Evolutionary conservation across 495 filamentous ascomycete species (phyloP), one percentile per base, ranked within the genome.

Genomic region (Lichina pygmaea): DNA sequence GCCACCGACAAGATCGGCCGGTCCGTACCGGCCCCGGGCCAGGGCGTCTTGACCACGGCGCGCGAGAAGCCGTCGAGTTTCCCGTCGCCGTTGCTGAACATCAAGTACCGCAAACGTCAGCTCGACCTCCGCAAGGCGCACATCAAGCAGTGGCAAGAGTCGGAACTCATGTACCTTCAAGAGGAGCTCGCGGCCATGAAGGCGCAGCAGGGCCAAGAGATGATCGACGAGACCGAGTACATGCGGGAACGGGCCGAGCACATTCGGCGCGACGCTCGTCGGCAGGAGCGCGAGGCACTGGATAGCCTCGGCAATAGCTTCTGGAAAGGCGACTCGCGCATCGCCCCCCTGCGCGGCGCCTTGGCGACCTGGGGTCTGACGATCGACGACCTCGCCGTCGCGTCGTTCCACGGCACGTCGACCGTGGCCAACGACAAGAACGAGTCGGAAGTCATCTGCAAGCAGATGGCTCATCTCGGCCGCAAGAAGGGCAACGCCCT

Each of bases 361-460:
- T 72, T 97, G 44, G 89, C 89, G 36, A 93, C 86, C 11, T 99
- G 89, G 89, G 86, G 85, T 57, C 73, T 99, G 37, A 95, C 89
- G 12, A 84, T 99, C 52, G 91, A 99, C 57, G 89, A 99, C 52
- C 73, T 99, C 43, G 77, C 62, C 48, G 84, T 95, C 42, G 86
- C 86, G 7, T 95, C 89, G 16, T 99, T 95, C 79, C 89, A 99
- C 62, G 89, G 89, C 50, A 99, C 89, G 32, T 94, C 86, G 16
- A 99, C 89, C 36, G 84, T 91, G 48, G 89, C 89, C 46, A 99
- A 99, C 56, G 89, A 99, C 66, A 99, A 99, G 74, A 99, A 99
- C 59, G 89, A 99, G 60, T 94, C 89, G 31, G 85, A 89, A 47
- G 86, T 93, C 55, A 77, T 99, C 52, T 93, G 86, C 68, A 81